Base-by-base conservation (phyloP, 2,329 filamentous ascomycete genomes). In the Neonectria coccinea region DNA sequence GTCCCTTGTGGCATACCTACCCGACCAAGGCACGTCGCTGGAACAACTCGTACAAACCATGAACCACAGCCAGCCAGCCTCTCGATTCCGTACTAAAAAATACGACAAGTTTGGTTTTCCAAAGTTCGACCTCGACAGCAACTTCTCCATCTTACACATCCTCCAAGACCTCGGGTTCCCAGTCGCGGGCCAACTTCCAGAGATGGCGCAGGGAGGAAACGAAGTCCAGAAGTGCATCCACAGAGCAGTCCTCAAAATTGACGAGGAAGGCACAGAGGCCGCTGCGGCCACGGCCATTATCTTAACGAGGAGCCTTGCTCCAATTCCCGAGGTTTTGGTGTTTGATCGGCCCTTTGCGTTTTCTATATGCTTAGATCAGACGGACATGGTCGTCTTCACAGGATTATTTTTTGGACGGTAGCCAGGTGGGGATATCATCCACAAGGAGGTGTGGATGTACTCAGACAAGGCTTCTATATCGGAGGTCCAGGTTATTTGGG, bases 31-130 rank as follows among this genome's bases (percentile, higher is more conserved):
- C 4, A 51, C 9, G 14, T 51, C 47, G 16, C 5, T 51, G 1
- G 9, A 51, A 3, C 27, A 51, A 14, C 47, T 51, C n/a, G 11
- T 51, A 7, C 16, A 4, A 20, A 9, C n/a, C 29, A 51, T 51
- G 47, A n/a, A 33, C 29, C 47, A 29, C 29, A 18, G 27, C 9
- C 47, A 8, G 47, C 16, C n/a, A 9, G 16, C 47, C 7, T 20
- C 31, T 3, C 27, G 27, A 6, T 31, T 50, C 47, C 47, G 47
- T 16, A n/a, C 27, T n/a, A 50, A 33, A 50, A 50, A 33, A 16
- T 50, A 50, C 27, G 47, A 50, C 47, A 50, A 50, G 27, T 50
- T 50, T 18, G 47, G 47, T n/a, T 50, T 50, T 11, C 47, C 47
- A 14, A 50, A 50, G 47, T 50, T 50, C n/a, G 33, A 12, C 47